Base-by-base conservation (phyloP, 2,329 filamentous ascomycete species). In the Hypomyces rosellus region DNA sequence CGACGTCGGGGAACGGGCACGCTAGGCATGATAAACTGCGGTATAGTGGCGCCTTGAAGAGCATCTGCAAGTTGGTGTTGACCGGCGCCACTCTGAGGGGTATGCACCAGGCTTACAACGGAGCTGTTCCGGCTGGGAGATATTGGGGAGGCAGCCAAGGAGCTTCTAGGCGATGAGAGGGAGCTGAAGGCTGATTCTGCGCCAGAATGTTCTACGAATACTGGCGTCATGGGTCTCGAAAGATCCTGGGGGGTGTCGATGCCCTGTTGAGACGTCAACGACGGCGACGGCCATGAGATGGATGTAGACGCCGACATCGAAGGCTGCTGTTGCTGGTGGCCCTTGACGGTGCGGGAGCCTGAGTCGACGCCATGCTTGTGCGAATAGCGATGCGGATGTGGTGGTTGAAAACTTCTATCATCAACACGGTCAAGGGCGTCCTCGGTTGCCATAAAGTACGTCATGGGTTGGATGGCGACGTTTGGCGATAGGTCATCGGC, bases 1-100 rank as follows among this genome's bases (percentile, higher is more conserved):
- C 90, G 80, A 45, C 93, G 83, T 54, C 82, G 87, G 3, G 93
- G 92, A 81, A 99, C 93, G 54, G 82, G 84, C 61, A 99, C 85
- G 63, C 90, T 96, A 5, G 93, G 93, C 93, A 99, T 99, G 53
- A 99, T 88, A n/a, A 99, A 78, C 67, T 97, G 91, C 20, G 86
- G 86, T 38, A 74, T 76, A 54, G 60, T 45, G 42, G 39, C 42
- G 6, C 45, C 42, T 9, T 40, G 33, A 16, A 49, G 9, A n/a
- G 42, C 40, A 13, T 16, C 25, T 9, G 43, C 25, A 30, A 46
- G 46, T 18, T 42, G 43, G 36, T 42, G 43, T 7, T 44, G 42
- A 16, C 53, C 41, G 60, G 51, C 18, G 61, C 48, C 41, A 60
- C 55, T 46, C 43, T 38, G 50, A 49, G 48, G 57, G 39, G 52